Percentiles rank a stretch among this genome's conserved stretches.
Evolutionary conservation across 306 rosid species (phyloP).

Genomic region (Cucumis hystrix): DNA sequence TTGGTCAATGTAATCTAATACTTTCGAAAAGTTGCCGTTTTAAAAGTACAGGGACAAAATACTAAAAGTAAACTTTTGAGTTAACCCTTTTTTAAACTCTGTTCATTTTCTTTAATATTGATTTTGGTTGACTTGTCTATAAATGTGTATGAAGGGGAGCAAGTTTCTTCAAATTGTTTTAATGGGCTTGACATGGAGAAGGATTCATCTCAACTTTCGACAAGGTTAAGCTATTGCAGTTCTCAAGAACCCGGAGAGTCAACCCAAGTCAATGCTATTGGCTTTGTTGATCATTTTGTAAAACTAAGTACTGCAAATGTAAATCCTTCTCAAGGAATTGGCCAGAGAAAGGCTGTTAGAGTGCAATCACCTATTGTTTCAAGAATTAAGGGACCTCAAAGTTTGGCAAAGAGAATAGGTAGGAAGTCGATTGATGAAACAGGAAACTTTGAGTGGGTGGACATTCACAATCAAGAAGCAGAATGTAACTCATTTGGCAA

Average conservation of each 20-base stretch:
- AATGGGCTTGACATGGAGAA: constrained; percentile 10
- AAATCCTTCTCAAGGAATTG: constrained; percentile 35
- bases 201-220: constrained; percentile 6
- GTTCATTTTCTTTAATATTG: neutral
- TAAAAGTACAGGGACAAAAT: neutral
- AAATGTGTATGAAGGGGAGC: constrained; percentile 23
- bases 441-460: constrained; percentile 74
- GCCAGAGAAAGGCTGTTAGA: constrained; percentile 20
- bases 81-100: neutral
- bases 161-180: constrained; percentile 12
- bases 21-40: neutral
- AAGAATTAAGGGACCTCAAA: constrained; percentile 40
- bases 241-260: constrained; percentile 90
- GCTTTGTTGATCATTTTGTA: constrained; percentile 62
- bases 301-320: constrained; percentile 26
- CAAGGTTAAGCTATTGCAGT: constrained; percentile 59
- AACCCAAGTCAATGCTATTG: constrained; percentile 72
- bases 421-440: constrained; percentile 24
- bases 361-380: constrained; percentile 27
- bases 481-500: constrained; percentile 64
- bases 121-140: constrained; percentile 3
- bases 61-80: neutral
- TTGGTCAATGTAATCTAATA: neutral
- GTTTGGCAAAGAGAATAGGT: constrained; percentile 50
- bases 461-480: constrained; percentile 70